Conservation (phyloP, 805 yeast species). For the Ogataea wickerhamii region DNA sequence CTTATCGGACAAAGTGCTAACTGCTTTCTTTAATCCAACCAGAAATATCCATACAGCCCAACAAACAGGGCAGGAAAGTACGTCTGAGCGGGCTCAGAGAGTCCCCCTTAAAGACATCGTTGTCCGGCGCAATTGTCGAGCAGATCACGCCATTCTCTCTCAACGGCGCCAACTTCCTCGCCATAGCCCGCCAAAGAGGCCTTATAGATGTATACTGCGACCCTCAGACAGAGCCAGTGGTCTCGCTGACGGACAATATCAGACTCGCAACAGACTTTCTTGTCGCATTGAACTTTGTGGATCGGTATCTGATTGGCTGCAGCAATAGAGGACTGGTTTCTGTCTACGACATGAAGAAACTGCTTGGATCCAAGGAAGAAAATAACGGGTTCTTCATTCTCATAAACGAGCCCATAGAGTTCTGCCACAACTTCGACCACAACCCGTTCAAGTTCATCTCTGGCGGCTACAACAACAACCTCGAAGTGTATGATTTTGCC, state of each 20-base stretch:
- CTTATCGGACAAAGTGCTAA: constrained; percentile 10
- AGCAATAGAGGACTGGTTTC: constrained; percentile 24
- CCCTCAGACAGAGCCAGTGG: constrained; percentile 7
- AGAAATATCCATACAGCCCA: constrained; percentile 12
- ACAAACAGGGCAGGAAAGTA: constrained; percentile 6
- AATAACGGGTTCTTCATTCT: constrained; percentile 17
- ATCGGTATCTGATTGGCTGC: constrained; percentile 20
- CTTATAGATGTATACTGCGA: constrained; percentile 17
- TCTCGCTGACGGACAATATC: constrained; percentile 16
- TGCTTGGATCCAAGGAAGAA: constrained; percentile 7
- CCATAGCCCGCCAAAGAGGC: constrained; percentile 20
- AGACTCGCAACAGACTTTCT: constrained; percentile 19
- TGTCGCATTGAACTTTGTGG: constrained; percentile 18
- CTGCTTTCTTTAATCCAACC: constrained; percentile 3
- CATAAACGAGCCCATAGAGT: constrained; percentile 22
- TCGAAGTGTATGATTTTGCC: constrained; percentile 19
- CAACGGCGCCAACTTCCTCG: constrained; percentile 9
- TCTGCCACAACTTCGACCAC: constrained; percentile 14
- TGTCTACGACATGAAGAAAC: constrained; percentile 16
- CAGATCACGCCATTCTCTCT: constrained; percentile 10
- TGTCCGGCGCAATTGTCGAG: constrained; percentile 16
- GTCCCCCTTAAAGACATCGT: constrained; percentile 4
- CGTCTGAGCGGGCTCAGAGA: constrained; percentile 3
- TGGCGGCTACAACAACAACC: constrained; percentile 24
- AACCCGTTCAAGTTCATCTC: constrained; percentile 17